phyloP scores from a whole-genome alignment of 2,329 filamentous ascomycete genomes.

The Penicillium sp. region DNA sequence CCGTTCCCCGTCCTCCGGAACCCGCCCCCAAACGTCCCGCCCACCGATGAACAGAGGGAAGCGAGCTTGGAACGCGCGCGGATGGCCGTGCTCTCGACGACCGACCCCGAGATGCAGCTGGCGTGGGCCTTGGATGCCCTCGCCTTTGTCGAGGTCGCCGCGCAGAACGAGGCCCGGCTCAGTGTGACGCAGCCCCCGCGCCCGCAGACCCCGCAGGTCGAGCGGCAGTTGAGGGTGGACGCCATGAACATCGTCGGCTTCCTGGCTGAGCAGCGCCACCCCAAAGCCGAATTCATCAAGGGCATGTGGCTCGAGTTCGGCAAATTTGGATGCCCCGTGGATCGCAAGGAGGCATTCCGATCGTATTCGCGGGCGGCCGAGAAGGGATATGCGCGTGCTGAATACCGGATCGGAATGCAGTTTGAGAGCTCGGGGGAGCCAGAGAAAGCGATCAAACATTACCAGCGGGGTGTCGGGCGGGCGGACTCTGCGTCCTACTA shows the following conservation, averaged over 20 bases:
- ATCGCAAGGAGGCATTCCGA: slow-evolving; percentile 91
- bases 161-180: slow-evolving; percentile 73
- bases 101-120: slow-evolving; percentile 94
- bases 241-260: slow-evolving; percentile 91
- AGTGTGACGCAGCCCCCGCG: slow-evolving; percentile 60
- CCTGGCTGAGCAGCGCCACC: slow-evolving; percentile 86
- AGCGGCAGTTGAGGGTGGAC: slow-evolving; percentile 84
- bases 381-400: slow-evolving; percentile 81
- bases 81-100: slow-evolving; percentile 81
- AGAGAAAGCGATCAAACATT: slow-evolving; percentile 86
- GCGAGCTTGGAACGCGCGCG: slow-evolving; percentile 83
- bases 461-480: slow-evolving; percentile 74
- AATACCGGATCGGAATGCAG: slow-evolving; percentile 98
- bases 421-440: slow-evolving; percentile 95
- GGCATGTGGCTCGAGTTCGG: slow-evolving; percentile 99
- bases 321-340: slow-evolving; percentile 84
- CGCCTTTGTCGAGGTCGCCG: slow-evolving; percentile 80
- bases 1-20: slow-evolving; percentile 83
- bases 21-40: slow-evolving; percentile 82
- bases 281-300: slow-evolving; percentile 89
- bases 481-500: slow-evolving; percentile 86
- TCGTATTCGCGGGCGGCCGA: slow-evolving; percentile 85
- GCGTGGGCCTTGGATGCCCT: slow-evolving; percentile 95
- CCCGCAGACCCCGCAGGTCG: slow-evolving; percentile 77
- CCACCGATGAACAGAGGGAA: slow-evolving; percentile 92